These are phyloP conservation scores for Drosera capensis DNA, from an alignment of 148 eudicot species.

Conservation along the genomic window DNA sequence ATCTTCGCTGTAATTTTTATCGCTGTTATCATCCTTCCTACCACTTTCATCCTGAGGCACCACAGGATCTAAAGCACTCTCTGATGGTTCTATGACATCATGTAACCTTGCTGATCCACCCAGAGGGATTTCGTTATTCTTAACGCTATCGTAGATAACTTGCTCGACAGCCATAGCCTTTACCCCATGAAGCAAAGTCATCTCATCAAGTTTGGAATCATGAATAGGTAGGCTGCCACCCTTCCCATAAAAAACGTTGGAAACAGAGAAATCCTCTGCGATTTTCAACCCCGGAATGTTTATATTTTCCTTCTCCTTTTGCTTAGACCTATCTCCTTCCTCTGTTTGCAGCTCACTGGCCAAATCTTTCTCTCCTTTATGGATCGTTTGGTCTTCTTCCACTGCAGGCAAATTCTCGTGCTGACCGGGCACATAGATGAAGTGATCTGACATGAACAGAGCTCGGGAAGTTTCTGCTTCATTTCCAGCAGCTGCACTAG, in stretches of 20 bases:
- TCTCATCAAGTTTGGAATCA: constrained; percentile 26
- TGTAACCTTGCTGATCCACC: constrained; percentile 9
- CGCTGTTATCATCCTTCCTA: constrained; percentile 25
- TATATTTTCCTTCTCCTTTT: constrained; percentile 31
- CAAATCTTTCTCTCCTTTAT: constrained; percentile 8
- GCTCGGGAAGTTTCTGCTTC: constrained; percentile 44
- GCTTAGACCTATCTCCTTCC: constrained; percentile 12
- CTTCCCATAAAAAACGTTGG: constrained; percentile 20
- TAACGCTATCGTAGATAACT: constrained; percentile 20
- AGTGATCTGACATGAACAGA: constrained; percentile 69
- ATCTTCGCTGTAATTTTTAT: constrained; percentile 24
- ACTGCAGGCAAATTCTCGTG: constrained; percentile 45
- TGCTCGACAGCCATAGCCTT: constrained; percentile 26
- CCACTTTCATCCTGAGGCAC: constrained; percentile 11
- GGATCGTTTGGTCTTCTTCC: constrained; percentile 14
- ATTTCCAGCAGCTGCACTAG: constrained; percentile 13
- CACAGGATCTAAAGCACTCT: constrained; percentile 17
- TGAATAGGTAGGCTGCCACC: constrained; percentile 15
- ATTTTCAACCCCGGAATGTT: constrained; percentile 20
- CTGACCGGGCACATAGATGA: constrained; percentile 41
- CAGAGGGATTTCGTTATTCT: constrained; percentile 10
- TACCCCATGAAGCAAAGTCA: constrained; percentile 11
- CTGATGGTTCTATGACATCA: constrained; percentile 24
- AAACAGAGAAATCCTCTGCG: constrained; percentile 28
- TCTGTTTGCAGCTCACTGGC: constrained; percentile 9